Evolutionary conservation across 805 yeast genomes (phyloP).

Genomic region (Nakazawaea anatomiae): DNA sequence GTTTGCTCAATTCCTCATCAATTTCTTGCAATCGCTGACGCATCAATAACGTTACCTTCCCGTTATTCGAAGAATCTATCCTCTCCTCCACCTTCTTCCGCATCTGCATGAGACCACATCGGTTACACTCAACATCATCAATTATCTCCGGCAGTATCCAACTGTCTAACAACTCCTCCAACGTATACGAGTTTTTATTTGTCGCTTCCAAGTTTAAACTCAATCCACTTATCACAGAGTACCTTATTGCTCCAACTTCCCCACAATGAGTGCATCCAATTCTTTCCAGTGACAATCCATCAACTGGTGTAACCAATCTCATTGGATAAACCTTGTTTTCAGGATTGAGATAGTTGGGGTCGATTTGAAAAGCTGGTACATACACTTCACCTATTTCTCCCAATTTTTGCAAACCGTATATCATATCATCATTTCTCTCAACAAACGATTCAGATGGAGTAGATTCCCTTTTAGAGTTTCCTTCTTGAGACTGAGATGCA

Average conservation of each 20-base stretch:
- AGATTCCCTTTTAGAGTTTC: neutral
- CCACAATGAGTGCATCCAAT: slow-evolving; percentile 91
- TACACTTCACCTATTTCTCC: slow-evolving; percentile 61
- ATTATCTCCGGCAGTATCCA: slow-evolving; percentile 82
- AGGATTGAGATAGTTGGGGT: slow-evolving; percentile 52
- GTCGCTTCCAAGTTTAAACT: slow-evolving; percentile 60
- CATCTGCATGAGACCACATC: slow-evolving; percentile 75
- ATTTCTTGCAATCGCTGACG: slow-evolving; percentile 41
- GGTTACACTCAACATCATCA: slow-evolving; percentile 90
- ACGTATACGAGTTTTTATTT: slow-evolving; percentile 33
- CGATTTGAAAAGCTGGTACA: slow-evolving; percentile 72
- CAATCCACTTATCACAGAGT: slow-evolving; percentile 70
- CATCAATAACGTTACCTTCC: slow-evolving; percentile 29
- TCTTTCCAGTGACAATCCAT: slow-evolving; percentile 82
- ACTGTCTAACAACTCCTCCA: slow-evolving; percentile 50
- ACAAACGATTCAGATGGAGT: slow-evolving; percentile 4
- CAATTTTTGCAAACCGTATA: slow-evolving; percentile 35
- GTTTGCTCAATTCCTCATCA: slow-evolving; percentile 49
- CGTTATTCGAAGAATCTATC: slow-evolving; percentile 18
- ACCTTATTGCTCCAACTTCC: slow-evolving; percentile 88
- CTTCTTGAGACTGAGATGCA: slow-evolving; percentile 15
- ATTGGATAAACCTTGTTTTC: slow-evolving; percentile 42
- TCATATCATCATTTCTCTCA: slow-evolving; percentile 21
- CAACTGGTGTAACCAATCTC: slow-evolving; percentile 79
- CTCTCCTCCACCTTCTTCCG: slow-evolving; percentile 40